Evolutionary conservation across 805 yeast species (phyloP).

Genomic region (Ogataea degrootiae): DNA sequence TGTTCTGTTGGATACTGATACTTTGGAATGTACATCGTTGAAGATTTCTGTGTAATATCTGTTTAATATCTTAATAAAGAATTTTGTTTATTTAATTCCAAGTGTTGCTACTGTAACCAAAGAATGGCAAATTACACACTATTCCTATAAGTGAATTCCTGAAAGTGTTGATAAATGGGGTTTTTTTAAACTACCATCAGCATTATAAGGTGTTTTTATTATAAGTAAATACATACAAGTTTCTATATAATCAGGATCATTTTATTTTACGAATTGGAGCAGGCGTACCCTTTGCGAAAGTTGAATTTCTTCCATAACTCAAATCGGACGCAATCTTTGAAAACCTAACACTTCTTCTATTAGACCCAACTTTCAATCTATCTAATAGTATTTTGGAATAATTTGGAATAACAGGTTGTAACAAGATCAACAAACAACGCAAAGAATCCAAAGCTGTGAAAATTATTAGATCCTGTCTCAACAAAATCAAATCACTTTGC

Average conservation of each 20-base stretch:
- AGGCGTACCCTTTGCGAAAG: slow-evolving; percentile 27
- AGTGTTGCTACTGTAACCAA: too few species aligned
- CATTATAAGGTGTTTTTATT: not conserved
- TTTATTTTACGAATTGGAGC: slow-evolving; percentile 29
- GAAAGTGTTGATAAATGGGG: too few species aligned
- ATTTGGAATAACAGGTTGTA: slow-evolving; percentile 71
- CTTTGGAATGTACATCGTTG: slow-evolving; percentile 47
- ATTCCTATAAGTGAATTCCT: not conserved
- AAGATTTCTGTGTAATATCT: not conserved
- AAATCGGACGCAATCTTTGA: slow-evolving; percentile 55
- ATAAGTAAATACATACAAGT: not conserved
- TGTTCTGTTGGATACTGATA: slow-evolving; percentile 54
- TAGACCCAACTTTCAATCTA: slow-evolving; percentile 49
- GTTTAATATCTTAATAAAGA: not conserved
- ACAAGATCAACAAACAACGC: slow-evolving; percentile 60
- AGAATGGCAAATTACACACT: too few species aligned
- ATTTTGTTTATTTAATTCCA: too few species aligned
- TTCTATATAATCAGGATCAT: not conserved
- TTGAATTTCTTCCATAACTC: slow-evolving; percentile 50
- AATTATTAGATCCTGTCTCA: slow-evolving; percentile 49
- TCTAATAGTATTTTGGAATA: slow-evolving; percentile 55
- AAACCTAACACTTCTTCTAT: slow-evolving; percentile 37
- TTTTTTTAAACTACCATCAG: too few species aligned
- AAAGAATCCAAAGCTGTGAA: slow-evolving; percentile 65
- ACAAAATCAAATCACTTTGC: slow-evolving; percentile 3